Conservation (phyloP, 1,139 yeast genomes). For the Yamadazyma triangularis region DNA sequence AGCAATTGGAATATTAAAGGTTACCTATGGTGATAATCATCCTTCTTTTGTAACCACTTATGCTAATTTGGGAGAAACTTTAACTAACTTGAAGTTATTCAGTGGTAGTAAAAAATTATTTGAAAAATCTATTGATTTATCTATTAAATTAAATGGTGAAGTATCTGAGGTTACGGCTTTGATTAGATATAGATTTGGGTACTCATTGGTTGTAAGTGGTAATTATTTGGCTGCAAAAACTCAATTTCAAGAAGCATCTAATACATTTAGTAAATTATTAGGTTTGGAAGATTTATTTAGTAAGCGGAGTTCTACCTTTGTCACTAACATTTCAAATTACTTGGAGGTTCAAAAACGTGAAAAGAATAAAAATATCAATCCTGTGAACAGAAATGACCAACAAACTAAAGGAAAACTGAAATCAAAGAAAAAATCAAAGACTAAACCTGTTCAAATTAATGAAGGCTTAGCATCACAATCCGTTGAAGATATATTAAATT, state of each 20-base stretch:
- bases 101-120: constrained; percentile 43
- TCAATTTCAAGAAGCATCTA: constrained; percentile 48
- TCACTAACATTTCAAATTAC: constrained; percentile 45
- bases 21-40: constrained; percentile 55
- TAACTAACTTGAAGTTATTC: constrained; percentile 47
- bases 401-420: neutral
- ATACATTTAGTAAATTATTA: constrained; percentile 48
- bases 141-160: constrained; percentile 49
- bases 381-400: neutral
- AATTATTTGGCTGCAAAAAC: constrained; percentile 54
- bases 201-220: constrained; percentile 50
- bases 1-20: constrained; percentile 54
- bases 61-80: constrained; percentile 57
- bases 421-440: constrained; percentile 9
- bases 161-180: constrained; percentile 56
- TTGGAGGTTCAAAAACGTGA: constrained; percentile 32
- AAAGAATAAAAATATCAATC: constrained; percentile 17
- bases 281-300: constrained; percentile 65
- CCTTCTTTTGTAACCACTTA: constrained; percentile 67
- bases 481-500: constrained; percentile 63
- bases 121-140: constrained; percentile 42
- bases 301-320: constrained; percentile 60
- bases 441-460: constrained; percentile 31
- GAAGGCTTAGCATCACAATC: constrained; percentile 58
- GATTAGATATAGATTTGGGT: constrained; percentile 63